Evolutionary conservation across 352 stramenopile species (phyloP).

Genomic region (Aphanomyces euteiches): DNA sequence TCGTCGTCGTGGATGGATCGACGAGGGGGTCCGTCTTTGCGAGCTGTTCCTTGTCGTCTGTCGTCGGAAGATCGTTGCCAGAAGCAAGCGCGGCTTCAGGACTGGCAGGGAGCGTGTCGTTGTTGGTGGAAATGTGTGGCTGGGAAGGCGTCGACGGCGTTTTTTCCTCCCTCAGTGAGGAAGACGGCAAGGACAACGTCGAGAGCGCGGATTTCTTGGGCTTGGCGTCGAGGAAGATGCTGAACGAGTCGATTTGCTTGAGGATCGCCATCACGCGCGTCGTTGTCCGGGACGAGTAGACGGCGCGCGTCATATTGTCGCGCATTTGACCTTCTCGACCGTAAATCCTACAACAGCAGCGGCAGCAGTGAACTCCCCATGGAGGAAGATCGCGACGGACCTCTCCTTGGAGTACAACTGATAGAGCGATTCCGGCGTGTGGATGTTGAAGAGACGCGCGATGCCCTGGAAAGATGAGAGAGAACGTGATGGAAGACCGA

Average conservation of each 20-base stretch:
- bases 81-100: neutral
- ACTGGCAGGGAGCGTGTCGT: neutral
- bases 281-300: slow-evolving; percentile 16
- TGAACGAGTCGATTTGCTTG: slow-evolving; percentile 30
- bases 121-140: neutral
- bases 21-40: too few species aligned
- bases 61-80: too few species aligned
- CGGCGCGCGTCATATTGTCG: slow-evolving; percentile 25
- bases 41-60: too few species aligned
- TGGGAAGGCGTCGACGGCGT: neutral
- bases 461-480: slow-evolving; percentile 17
- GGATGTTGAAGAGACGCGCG: neutral
- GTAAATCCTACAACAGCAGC: slow-evolving; percentile 12
- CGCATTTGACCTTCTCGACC: slow-evolving; percentile 31
- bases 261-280: slow-evolving; percentile 26
- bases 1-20: neutral
- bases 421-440: slow-evolving; percentile 24
- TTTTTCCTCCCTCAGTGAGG: too few species aligned
- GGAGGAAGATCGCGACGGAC: neutral
- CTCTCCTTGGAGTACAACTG: slow-evolving; percentile 30
- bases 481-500: neutral
- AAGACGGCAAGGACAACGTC: neutral
- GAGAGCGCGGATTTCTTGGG: neutral
- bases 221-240: slow-evolving; percentile 24
- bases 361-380: neutral